Evolutionary conservation across 441 rosid genomes (phyloP), one percentile per base, ranked within the genome.

Genomic region (Gossypium davidsonii): DNA sequence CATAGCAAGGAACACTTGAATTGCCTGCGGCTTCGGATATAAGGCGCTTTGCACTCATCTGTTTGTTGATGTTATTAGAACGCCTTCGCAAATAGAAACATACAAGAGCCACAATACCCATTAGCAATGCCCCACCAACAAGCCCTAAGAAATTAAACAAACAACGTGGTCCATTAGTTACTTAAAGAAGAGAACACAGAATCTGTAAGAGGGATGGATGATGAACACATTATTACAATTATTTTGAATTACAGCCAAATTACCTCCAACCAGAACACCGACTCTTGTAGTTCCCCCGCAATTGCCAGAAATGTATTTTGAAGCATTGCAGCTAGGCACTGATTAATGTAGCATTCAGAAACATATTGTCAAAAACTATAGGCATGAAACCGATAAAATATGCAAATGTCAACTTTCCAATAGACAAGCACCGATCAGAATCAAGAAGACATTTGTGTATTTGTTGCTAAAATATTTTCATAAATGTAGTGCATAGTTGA

Each of bases 21-120:
- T 81, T 88, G 70, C 97, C 95, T 2, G 94, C 91, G 2, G 91
- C 90, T 82, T 87, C 87, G 1, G 48, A 79, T 6, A 94, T 77
- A 44, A 92, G 90, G 39, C 91, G 91, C 81, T 78, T 88, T 15
- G 87, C 89, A 34, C 86, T 83, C 15, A 20, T 75, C 46, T 70
- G 83, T 77, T 63, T 85, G 79, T 79, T 81, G 70, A 70, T 55
- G 61, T 83, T 74, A 42, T 69, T 20, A 17, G 89, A 83, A 28
- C 80, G 79, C 23, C 80, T 78, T 62, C 79, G 70, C 11, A 80
- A n/a, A 55, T 70, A 87, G 76, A 75, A 85, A 74, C 84, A 89
- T 34, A 81, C 21, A 59, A 83, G 28, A 21, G 77, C 85, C 60
- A 86, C 53, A 46, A 77, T 79, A 49, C 66, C 76, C 80, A 88